phyloP scores from a whole-genome alignment of 2,329 filamentous ascomycete genomes.

The Colletotrichum sp. region DNA sequence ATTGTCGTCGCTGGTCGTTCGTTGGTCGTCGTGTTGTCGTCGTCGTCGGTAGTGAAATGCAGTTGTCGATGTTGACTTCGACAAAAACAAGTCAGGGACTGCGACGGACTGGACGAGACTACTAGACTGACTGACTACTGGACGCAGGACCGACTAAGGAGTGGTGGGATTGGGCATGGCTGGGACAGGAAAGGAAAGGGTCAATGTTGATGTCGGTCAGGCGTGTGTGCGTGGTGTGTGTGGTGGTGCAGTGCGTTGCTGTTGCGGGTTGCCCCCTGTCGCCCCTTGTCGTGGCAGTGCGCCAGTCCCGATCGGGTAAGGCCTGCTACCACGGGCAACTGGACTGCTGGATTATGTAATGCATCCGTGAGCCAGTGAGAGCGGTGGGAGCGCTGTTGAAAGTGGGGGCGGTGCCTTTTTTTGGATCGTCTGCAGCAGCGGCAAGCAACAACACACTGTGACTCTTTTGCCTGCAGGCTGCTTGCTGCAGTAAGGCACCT shows the following conservation, averaged over 20 bases:
- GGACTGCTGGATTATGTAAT: background rate
- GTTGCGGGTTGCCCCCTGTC: slow-evolving; percentile 22
- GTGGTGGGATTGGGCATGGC: slow-evolving; percentile 17
- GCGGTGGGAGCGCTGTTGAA: background rate
- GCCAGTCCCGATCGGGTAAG: background rate
- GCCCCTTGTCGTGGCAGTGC: slow-evolving; percentile 21
- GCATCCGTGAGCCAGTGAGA: background rate
- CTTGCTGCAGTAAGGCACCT: background rate
- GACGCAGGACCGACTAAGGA: slow-evolving; percentile 8
- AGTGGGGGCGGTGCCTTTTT: slow-evolving; percentile 5
- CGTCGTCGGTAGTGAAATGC: slow-evolving; percentile 19
- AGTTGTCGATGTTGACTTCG: slow-evolving; percentile 12
- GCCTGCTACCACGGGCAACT: slow-evolving; percentile 25
- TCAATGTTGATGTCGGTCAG: slow-evolving; percentile 24
- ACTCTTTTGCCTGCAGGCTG: background rate
- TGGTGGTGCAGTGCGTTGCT: slow-evolving; percentile 3
- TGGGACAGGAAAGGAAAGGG: slow-evolving; percentile 21
- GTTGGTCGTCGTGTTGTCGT: slow-evolving; percentile 7
- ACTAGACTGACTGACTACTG: slow-evolving; percentile 4
- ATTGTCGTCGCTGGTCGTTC: slow-evolving; percentile 1
- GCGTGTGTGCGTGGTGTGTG: slow-evolving; percentile 9
- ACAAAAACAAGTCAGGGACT: background rate
- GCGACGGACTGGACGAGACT: slow-evolving; percentile 4
- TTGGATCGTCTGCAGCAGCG: background rate
- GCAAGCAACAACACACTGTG: background rate